A percentile compares a stretch with the other conserved stretches of the same genome.
Conservation (phyloP, 1,139 yeast genomes). For the Magnusiomyces ingens region DNA sequence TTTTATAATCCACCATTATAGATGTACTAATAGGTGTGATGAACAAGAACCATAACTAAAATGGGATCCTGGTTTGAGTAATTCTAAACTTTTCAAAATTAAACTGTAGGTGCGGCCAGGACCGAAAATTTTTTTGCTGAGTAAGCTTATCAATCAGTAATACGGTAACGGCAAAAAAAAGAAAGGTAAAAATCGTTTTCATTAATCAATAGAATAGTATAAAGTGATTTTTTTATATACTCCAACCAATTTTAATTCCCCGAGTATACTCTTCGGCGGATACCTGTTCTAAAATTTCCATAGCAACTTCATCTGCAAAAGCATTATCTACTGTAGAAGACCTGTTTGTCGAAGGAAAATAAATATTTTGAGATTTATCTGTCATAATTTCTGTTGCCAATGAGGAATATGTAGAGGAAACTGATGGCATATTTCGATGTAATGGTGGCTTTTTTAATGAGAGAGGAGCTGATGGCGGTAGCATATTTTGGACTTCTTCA, state of each 20-base stretch:
- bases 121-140: background rate
- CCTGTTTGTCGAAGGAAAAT: background rate
- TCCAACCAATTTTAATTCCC: conserved; percentile 17
- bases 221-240: background rate
- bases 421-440: background rate
- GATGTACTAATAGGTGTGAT: background rate
- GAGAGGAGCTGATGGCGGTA: background rate
- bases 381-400: background rate
- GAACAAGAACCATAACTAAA: background rate
- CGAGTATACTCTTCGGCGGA: conserved; percentile 26
- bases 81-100: background rate
- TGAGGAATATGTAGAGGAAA: background rate
- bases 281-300: conserved; percentile 30
- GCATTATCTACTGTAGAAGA: background rate
- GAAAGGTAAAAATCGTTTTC: conserved; percentile 16
- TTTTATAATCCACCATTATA: conserved; percentile 41
- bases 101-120: background rate
- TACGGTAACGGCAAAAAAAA: background rate
- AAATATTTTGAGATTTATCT: no score
- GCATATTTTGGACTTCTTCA: background rate
- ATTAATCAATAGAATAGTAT: conserved; percentile 19
- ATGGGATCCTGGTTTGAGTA: no score
- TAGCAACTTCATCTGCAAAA: conserved; percentile 33
- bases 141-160: background rate
- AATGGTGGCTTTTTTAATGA: background rate